Evolutionary conservation across 1,284 basidiomycete genomes (phyloP).

Genomic region (Coriolopsis trogii): DNA sequence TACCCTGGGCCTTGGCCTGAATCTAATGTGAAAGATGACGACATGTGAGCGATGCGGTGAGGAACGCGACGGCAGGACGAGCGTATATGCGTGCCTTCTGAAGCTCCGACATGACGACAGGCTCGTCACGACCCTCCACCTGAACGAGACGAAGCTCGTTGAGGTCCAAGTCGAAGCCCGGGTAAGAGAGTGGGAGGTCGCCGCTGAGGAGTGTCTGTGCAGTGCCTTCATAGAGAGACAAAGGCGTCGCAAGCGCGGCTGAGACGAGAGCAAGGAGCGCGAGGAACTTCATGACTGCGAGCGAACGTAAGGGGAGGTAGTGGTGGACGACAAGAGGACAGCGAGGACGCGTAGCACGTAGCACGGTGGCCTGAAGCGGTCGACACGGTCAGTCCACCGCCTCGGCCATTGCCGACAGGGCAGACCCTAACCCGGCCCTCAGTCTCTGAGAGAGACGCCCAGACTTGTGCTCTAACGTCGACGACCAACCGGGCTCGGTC

Average conservation of each 20-base stretch:
- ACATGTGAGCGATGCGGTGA: slow-evolving; percentile 18
- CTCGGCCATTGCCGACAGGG: slow-evolving; percentile 4
- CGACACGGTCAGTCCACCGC: not conserved
- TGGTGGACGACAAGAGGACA: slow-evolving; percentile 16
- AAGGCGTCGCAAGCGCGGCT: slow-evolving; percentile 27
- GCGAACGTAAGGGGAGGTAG: slow-evolving; percentile 9
- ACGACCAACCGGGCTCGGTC: slow-evolving; percentile 10
- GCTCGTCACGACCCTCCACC: slow-evolving; percentile 60
- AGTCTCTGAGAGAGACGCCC: slow-evolving; percentile 10
- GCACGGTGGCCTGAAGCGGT: not conserved
- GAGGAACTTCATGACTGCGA: slow-evolving; percentile 51
- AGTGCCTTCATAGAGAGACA: slow-evolving; percentile 22
- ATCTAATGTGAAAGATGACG: slow-evolving; percentile 57
- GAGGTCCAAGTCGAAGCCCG: slow-evolving; percentile 65
- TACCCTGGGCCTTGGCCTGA: slow-evolving; percentile 70
- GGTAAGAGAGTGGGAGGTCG: slow-evolving; percentile 22
- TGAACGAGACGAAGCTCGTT: slow-evolving; percentile 75
- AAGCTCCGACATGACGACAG: slow-evolving; percentile 81
- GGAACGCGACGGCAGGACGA: slow-evolving; percentile 4
- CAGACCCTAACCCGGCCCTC: slow-evolving; percentile 8
- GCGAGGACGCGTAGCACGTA: not conserved
- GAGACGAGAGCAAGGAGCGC: slow-evolving; percentile 40
- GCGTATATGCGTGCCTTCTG: slow-evolving; percentile 61
- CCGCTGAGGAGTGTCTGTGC: slow-evolving; percentile 27
- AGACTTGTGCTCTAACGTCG: slow-evolving; percentile 1